Base-by-base conservation (phyloP, 1,139 yeast genomes). In the Hyphopichia pseudoburtonii region DNA sequence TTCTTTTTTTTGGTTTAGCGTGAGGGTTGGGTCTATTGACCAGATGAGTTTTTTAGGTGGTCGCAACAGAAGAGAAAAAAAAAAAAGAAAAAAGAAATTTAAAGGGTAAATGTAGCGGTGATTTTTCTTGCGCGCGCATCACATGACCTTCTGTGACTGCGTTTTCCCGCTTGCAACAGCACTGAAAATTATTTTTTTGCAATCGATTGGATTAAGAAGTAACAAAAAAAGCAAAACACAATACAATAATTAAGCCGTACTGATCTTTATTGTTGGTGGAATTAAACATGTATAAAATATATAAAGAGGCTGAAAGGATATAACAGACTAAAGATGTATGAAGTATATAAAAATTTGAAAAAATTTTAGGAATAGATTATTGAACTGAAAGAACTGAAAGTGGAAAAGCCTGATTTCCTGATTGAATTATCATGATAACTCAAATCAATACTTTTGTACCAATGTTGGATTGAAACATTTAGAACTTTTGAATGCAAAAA, bases 131-230 rank as follows among this genome's bases (percentile, higher is more conserved):
- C n/a, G n/a, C n/a, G n/a, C n/a, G n/a, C n/a, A n/a, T 28, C 30
- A 28, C 30, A 16, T 28, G 30, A 28, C 19, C 11, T 9, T 4
- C 4, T 28, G 30, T 28, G 30, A 28, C 30, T 28, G 30, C 18
- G 16, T 9, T 9, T 28, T n/a, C n/a, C n/a, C n/a, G n/a, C n/a
- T n/a, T n/a, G n/a, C n/a, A n/a, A n/a, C n/a, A n/a, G 9, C 23
- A 21, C 7, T 7, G 23, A 21, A 21, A 10, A 7, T 21, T 21
- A 21, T 10, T 7, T 7, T 21, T 21, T 21, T 21, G 23, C 23
- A 21, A 21, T 21, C 23, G 10, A 21, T 7, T 21, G 23, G 23
- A 10, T 7, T 7, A 21, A 21, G 23, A 21, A 21, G n/a, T 7
- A 26, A 26, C 23, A 21, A 21, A 21, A 21, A 21, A 21, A 21